These are phyloP conservation scores for Phlyctochytrium planicorne DNA, from an alignment of 192 early-diverging fungal species.

Conservation along the genomic window DNA sequence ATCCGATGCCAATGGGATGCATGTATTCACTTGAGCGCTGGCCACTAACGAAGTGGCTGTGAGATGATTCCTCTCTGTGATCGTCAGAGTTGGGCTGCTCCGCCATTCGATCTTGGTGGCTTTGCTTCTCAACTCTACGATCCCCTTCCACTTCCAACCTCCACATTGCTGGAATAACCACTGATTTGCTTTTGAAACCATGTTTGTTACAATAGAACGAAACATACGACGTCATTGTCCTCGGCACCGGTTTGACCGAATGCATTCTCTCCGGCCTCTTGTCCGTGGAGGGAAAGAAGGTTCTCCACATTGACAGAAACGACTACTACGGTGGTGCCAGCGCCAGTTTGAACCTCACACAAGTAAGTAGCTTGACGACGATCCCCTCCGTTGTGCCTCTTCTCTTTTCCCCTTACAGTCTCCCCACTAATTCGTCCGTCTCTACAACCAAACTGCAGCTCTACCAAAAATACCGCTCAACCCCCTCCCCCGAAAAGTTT, in stretches of 20 bases:
- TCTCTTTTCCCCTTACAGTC: not conserved
- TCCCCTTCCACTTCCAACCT: too few species aligned
- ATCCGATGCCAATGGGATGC: too few species aligned
- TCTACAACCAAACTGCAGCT: slow-evolving; percentile 38
- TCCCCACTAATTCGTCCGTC: too few species aligned
- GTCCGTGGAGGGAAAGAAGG: slow-evolving; percentile 49
- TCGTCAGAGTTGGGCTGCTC: not conserved
- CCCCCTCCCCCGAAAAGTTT: slow-evolving; percentile 36
- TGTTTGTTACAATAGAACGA: slow-evolving; percentile 22
- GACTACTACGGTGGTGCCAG: slow-evolving; percentile 92
- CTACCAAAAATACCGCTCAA: slow-evolving; percentile 44
- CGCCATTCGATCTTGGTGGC: too few species aligned
- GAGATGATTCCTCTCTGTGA: too few species aligned
- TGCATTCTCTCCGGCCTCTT: slow-evolving; percentile 47
- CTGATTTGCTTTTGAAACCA: too few species aligned
- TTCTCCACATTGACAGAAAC: slow-evolving; percentile 12
- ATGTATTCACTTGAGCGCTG: too few species aligned
- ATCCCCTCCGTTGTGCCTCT: not conserved
- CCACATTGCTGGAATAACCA: too few species aligned
- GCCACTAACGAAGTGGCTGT: too few species aligned
- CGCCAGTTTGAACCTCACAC: slow-evolving; percentile 86
- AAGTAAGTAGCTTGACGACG: slow-evolving; percentile 48
- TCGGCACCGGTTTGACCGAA: slow-evolving; percentile 48
- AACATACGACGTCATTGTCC: slow-evolving; percentile 41
- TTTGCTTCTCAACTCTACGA: too few species aligned